These are phyloP conservation scores for Fusarium clavum DNA, from an alignment of 2,329 filamentous ascomycete genomes.

Conservation along the genomic window DNA sequence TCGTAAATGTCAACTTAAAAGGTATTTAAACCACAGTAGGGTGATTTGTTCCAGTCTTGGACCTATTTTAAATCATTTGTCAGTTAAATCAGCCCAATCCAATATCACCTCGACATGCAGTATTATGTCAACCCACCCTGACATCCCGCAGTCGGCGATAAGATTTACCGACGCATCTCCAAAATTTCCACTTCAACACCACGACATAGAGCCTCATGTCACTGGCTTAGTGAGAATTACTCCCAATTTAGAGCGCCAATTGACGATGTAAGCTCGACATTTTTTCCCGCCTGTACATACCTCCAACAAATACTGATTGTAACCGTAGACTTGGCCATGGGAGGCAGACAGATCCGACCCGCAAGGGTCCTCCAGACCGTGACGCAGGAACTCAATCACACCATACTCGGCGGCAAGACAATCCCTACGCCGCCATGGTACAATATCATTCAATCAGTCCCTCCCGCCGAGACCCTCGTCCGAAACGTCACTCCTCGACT, in stretches of 20 bases:
- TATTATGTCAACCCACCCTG: conserved; percentile 2
- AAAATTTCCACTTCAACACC: conserved; percentile 48
- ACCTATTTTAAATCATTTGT: too few species aligned
- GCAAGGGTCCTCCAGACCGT: conserved; percentile 61
- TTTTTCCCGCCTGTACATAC: not conserved
- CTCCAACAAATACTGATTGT: conserved; percentile 8
- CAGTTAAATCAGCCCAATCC: not conserved
- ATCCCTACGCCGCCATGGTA: conserved; percentile 62
- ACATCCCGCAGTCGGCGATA: conserved; percentile 45
- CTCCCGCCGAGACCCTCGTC: conserved; percentile 68
- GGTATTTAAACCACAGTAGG: too few species aligned
- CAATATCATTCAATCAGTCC: conserved; percentile 62
- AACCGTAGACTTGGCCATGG: conserved; percentile 50
- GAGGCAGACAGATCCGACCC: conserved; percentile 59
- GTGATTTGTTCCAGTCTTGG: too few species aligned
- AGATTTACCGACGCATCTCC: conserved; percentile 48
- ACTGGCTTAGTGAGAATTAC: conserved; percentile 28
- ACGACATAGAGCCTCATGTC: conserved; percentile 22
- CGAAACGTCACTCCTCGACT: conserved; percentile 65
- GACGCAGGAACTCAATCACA: conserved; percentile 57
- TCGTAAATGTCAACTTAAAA: not conserved
- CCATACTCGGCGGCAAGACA: conserved; percentile 51
- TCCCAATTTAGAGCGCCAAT: conserved; percentile 37
- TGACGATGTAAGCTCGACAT: conserved; percentile 29
- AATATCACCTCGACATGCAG: not conserved